Evolutionary conservation across 2,329 filamentous ascomycete species (phyloP), one percentile per base, ranked within the genome.

Genomic region (Cercospora beticola): DNA sequence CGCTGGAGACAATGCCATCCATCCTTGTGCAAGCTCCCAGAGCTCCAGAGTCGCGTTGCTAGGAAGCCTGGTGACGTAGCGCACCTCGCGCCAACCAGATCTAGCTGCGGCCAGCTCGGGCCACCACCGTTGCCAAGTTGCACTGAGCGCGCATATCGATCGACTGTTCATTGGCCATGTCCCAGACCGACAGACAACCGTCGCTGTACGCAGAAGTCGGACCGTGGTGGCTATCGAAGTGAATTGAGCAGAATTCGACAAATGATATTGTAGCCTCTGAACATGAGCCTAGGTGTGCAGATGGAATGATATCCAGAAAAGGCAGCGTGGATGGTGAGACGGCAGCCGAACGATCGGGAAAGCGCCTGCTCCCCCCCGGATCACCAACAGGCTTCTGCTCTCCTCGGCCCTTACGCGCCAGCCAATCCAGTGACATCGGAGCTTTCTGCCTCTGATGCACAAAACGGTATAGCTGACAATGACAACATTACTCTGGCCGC

Each of bases 401-500:
- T 33, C 21, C 40, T 49, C 60, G 56, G 56, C 26, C 28, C 28
- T 28, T 26, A 57, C 28, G 28, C 56, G 9, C 56, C 56, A 54
- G 21, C 23, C 49, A 16, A 26, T 56, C 23, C 49, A 30, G 49
- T 56, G 49, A 56, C 33, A 62, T 43, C 33, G 23, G 26, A n/a
- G 56, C 56, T 8, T 36, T 21, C 56, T 36, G 31, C 54, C 43
- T 65, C 52, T 46, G 36, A 46, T 59, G 49, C 54, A 49, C 52
- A 23, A 43, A 36, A 56, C 46, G 33, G 31, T 59, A 56, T 57
- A 33, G 62, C n/a, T 21, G 18, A 40, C n/a, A 64, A 89, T 90
- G 87, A 87, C 88, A 18, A 86, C 87, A 54, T 84, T 86, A 77
- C 83, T 88, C 64, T 89, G 88, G 81, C 88, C 88, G 68, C 83